phyloP scores from a whole-genome alignment of 139 green algal genomes.

The Trebouxia sp. region DNA sequence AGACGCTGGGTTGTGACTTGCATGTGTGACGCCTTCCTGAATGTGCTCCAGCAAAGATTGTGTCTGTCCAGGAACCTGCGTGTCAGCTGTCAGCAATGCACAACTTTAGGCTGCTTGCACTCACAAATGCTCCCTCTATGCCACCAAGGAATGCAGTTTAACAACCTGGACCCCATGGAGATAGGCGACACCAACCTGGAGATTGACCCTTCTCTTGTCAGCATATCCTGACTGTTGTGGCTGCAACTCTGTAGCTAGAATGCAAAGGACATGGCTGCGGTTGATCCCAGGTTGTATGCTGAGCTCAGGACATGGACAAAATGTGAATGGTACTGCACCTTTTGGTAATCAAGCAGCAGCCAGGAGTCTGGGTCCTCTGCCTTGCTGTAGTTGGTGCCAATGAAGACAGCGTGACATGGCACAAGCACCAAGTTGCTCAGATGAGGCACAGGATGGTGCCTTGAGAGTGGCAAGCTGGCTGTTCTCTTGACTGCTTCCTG shows the following conservation, averaged over 20 bases:
- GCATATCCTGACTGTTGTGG: not conserved
- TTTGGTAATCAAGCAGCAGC: conserved; percentile 81
- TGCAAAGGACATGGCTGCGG: no score
- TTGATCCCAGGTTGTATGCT: no score
- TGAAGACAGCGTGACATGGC: conserved; percentile 82
- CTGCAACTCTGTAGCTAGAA: not conserved
- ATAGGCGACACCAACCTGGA: no score
- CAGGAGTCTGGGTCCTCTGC: conserved; percentile 57
- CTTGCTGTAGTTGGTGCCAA: conserved; percentile 61
- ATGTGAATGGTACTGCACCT: conserved; percentile 38
- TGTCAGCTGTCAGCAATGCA: not conserved
- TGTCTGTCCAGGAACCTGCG: conserved; percentile 57
- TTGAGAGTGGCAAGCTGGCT: not conserved
- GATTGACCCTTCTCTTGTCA: no score
- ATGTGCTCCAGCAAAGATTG: conserved; percentile 89
- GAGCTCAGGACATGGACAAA: no score
- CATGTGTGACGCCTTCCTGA: conserved; percentile 68
- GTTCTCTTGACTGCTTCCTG: not conserved
- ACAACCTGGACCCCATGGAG: no score
- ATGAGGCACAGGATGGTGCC: not conserved
- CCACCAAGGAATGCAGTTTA: no score
- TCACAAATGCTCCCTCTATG: no score
- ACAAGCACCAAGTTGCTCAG: conserved; percentile 70
- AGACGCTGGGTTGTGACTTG: conserved; percentile 60
- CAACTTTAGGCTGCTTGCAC: no score